Evolutionary conservation across 2,329 filamentous ascomycete genomes (phyloP).

Genomic region (Epichloe bromicola): DNA sequence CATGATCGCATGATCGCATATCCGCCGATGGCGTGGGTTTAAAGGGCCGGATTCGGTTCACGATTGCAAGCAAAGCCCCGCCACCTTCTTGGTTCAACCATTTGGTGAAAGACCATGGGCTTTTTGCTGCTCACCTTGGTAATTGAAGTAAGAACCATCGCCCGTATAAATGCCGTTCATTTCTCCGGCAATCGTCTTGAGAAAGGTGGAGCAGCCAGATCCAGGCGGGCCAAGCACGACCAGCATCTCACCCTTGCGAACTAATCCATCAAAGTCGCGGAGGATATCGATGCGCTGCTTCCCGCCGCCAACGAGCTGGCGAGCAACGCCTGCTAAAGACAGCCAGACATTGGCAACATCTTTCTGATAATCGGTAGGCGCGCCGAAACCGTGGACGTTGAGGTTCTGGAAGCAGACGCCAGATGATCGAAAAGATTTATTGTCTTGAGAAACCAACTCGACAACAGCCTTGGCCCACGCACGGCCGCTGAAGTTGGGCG

Average conservation of each 20-base stretch:
- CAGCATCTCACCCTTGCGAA: conserved; percentile 61
- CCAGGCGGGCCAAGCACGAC: conserved; percentile 62
- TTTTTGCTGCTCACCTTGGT: conserved; percentile 46
- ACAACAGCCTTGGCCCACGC: conserved; percentile 50
- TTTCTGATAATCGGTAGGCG: conserved; percentile 58
- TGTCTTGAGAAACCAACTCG: conserved; percentile 36
- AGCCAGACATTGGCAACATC: conserved; percentile 50
- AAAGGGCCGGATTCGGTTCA: conserved; percentile 2
- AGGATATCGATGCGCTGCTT: conserved; percentile 54
- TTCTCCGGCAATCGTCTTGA: conserved; percentile 76
- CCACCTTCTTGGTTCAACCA: background rate
- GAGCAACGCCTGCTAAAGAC: conserved; percentile 28
- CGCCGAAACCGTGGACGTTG: conserved; percentile 55
- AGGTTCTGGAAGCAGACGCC: conserved; percentile 56
- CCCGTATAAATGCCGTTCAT: conserved; percentile 68
- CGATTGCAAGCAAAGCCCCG: background rate
- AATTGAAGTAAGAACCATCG: conserved; percentile 62
- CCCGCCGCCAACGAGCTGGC: conserved; percentile 37
- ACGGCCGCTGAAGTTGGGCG: conserved; percentile 38
- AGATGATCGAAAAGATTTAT: conserved; percentile 43
- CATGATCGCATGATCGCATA: conserved; percentile 1
- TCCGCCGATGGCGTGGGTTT: background rate
- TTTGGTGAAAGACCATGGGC: background rate
- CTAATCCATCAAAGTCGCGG: conserved; percentile 52
- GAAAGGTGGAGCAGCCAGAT: conserved; percentile 68